Evolutionary conservation across 108 stramenopile genomes (phyloP).

Genomic region (Cylindrotheca closterium): DNA sequence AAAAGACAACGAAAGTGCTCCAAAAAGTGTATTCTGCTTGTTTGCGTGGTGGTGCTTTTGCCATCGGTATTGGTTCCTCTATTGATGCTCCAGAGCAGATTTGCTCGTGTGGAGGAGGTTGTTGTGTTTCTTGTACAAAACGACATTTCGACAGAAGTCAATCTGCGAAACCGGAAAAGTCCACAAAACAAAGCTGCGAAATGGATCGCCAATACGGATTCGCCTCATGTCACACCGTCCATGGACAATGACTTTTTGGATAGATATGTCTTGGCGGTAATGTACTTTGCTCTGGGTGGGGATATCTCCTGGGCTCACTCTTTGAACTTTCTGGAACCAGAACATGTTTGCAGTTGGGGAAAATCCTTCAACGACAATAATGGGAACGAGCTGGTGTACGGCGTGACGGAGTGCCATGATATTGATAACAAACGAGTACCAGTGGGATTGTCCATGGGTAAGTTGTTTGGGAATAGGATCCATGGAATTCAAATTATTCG

Average conservation of each 20-base stretch:
- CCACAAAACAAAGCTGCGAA: slow-evolving; percentile 43
- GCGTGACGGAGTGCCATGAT: neutral
- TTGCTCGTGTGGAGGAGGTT: neutral
- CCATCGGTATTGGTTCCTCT: neutral
- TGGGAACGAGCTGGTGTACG: neutral
- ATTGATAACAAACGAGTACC: neutral
- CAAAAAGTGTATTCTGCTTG: too few relatives aligned
- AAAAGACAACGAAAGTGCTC: too few relatives aligned
- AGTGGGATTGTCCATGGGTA: slow-evolving; percentile 7
- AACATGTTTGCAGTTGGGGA: slow-evolving; percentile 25
- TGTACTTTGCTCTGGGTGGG: slow-evolving; percentile 37
- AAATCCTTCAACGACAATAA: neutral
- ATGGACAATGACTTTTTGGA: slow-evolving; percentile 13
- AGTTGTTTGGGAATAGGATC: neutral
- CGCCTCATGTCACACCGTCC: neutral
- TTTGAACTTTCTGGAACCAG: slow-evolving; percentile 10
- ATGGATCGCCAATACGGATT: slow-evolving; percentile 41
- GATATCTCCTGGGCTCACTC: slow-evolving; percentile 1
- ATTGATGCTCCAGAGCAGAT: slow-evolving; percentile 5
- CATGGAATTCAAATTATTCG: neutral
- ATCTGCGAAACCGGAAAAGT: slow-evolving; percentile 3
- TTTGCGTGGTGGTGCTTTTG: too few relatives aligned
- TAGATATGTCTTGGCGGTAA: slow-evolving; percentile 31
- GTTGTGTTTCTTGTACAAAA: slow-evolving; percentile 1
- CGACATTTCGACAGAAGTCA: slow-evolving; percentile 1